phyloP scores from a whole-genome alignment of 2,329 filamentous ascomycete genomes.

The Xylaria arbuscula region DNA sequence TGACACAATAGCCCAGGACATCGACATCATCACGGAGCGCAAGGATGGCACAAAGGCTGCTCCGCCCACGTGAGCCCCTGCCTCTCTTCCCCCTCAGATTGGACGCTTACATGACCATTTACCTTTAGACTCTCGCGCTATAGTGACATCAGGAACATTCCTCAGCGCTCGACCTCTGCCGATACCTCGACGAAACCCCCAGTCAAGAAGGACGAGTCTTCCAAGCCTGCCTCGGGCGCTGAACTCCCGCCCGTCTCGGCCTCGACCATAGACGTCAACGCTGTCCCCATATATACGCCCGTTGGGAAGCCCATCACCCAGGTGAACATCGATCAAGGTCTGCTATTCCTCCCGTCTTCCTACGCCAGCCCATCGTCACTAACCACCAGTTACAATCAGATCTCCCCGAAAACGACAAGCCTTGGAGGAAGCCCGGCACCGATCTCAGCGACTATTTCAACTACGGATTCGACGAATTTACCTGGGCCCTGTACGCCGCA shows the following conservation, averaged over 20 bases:
- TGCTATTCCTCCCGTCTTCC: slow-evolving; percentile 21
- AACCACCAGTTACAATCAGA: slow-evolving; percentile 54
- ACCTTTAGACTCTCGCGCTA: slow-evolving; percentile 67
- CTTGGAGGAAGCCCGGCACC: slow-evolving; percentile 93
- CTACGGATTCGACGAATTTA: slow-evolving; percentile 98
- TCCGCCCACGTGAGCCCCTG: slow-evolving; percentile 64
- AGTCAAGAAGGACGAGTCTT: slow-evolving; percentile 59
- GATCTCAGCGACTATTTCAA: slow-evolving; percentile 99
- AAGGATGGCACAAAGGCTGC: slow-evolving; percentile 72
- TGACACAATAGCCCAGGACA: slow-evolving; percentile 60
- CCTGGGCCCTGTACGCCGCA: slow-evolving; percentile 92
- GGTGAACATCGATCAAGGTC: slow-evolving; percentile 77
- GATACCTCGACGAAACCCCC: slow-evolving; percentile 61
- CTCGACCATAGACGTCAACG: slow-evolving; percentile 87
- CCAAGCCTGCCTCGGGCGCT: slow-evolving; percentile 45
- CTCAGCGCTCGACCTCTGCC: slow-evolving; percentile 67
- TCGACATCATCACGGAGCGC: slow-evolving; percentile 75
- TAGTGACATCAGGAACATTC: slow-evolving; percentile 73
- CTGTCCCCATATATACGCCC: slow-evolving; percentile 79
- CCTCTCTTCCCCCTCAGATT: neutral
- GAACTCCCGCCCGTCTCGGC: slow-evolving; percentile 72
- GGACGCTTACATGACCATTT: neutral
- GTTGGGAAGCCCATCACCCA: slow-evolving; percentile 85
- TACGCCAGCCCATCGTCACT: neutral
- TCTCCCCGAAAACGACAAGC: slow-evolving; percentile 85